These are phyloP conservation scores for Erodium trifolium DNA, from an alignment of 441 rosid species.

Conservation along the genomic window DNA sequence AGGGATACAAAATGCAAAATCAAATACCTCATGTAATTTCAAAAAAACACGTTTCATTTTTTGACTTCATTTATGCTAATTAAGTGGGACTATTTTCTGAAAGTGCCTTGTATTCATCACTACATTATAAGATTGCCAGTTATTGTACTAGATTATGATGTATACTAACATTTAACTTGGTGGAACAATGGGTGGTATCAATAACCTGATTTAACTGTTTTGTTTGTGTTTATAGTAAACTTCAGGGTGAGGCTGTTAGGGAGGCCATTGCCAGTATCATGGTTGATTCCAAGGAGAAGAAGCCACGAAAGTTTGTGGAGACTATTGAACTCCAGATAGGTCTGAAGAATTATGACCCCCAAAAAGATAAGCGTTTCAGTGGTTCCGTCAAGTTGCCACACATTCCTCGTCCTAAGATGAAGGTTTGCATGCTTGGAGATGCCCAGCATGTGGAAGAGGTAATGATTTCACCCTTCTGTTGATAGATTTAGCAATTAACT, in stretches of 20 bases:
- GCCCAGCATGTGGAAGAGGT: conserved; percentile 98
- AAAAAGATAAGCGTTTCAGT: conserved; percentile 93
- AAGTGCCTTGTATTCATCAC: no score
- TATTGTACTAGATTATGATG: no score
- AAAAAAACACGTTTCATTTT: no score
- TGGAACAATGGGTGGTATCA: background rate
- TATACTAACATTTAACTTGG: no score
- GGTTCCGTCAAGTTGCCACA: conserved; percentile 87
- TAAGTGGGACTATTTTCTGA: background rate
- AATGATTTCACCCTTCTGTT: background rate
- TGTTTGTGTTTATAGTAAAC: conserved; percentile 52
- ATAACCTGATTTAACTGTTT: background rate
- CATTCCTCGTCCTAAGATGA: conserved; percentile 96
- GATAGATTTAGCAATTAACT: background rate
- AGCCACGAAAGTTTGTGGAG: conserved; percentile 63
- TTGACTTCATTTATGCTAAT: background rate
- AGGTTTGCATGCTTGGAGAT: conserved; percentile 94
- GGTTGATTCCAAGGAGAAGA: conserved; percentile 48
- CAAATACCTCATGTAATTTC: no score
- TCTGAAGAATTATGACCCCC: conserved; percentile 91
- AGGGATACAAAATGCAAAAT: no score
- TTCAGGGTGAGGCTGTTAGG: conserved; percentile 68
- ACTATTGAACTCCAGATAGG: conserved; percentile 95
- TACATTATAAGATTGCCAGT: no score
- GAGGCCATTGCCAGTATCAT: conserved; percentile 62